Evolutionary conservation across 2,329 filamentous ascomycete genomes (phyloP), one percentile per base, ranked within the genome.

Genomic region (Ascochyta koolunga): DNA sequence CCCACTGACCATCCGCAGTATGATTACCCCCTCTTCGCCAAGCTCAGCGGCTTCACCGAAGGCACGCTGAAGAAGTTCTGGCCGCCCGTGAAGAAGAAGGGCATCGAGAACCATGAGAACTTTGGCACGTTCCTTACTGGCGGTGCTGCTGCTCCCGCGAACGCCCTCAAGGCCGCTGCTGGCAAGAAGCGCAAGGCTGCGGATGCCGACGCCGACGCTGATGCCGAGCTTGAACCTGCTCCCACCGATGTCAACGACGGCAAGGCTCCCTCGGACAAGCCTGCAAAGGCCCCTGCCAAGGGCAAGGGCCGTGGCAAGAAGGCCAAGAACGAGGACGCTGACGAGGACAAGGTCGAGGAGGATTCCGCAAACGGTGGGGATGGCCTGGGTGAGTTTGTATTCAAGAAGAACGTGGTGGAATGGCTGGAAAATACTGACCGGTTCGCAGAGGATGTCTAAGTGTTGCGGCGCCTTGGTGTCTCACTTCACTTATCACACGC

Each of bases 1-100:
- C 2, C 5, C 27, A 22, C 46, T 60, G 35, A 54, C 29, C 32
- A 1, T 6, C 4, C 2, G 16, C 35, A 72, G 69, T 69, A 63
- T 48, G 64, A 74, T 54, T 74, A 66, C 32, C 60, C 66, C 0
- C 21, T 68, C 11, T 69, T 74, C 63, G 65, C 65, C 0, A 57
- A 38, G 4, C 55, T 74, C 2, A 67, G 68, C 0, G 62, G 64
- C 37, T 68, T 71, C 57, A 73, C 70, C 0, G 54, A 54, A 15
- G 68, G 69, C 27, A 61, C 67, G 0, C 62, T 71, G 39, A 69
- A 70, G 62, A 74, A 74, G 64, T 66, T 72, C 37, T 70, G 62
- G 59, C 71, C 71, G 0, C 62, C 62, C 0, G 52, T 70, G 42
- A 74, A 73, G 65, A 65, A 57, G 52, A 72, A 71, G 59, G 67